Base-by-base conservation (phyloP, 352 stramenopile genomes). In the Globisporangium canariense region DNA sequence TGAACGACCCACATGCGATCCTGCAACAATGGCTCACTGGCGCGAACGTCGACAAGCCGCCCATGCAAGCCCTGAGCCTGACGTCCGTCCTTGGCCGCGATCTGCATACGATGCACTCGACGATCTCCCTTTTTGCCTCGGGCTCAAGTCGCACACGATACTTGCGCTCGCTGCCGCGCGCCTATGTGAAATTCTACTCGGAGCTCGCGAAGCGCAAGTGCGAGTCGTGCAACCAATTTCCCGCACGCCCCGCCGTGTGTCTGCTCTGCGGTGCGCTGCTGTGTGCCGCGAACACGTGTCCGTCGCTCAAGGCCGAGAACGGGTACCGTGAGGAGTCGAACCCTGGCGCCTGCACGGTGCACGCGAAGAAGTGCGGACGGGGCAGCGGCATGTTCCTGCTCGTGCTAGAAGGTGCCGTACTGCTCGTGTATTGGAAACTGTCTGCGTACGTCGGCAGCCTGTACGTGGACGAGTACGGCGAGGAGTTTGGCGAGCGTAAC, bases 401-500 rank as follows among this genome's bases (percentile, higher is more conserved):
- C 2, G 85, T 93, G 52, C 70, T 96, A 16, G 87, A 96, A 70
- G 87, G 87, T 22, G 86, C 85, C 2, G 87, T 94, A 66, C 62
- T 96, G 64, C 76, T 96, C 18, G 84, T 96, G 62, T 93, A 92
- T 60, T 93, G 85, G 78, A 95, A 95, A 66, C 64, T 95, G 47
- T 86, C 87, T 1, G 84, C 87, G 11, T 95, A 93, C 49, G 85
- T 93, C 4, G 78, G 81, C 40, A 94, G 85, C 60, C 63, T 94
- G 56, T 96, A 94, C 54, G 83, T 96, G 60, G 87, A 96, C 68
- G 87, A 93, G 68, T 94, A 96, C 65, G 87, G 87, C 34, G 87
- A 96, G 68, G 87, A 93, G 62, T 94, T 94, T 77, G 86, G 87
- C 40, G 87, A 96, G 54, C 81, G 81, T 51, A 91, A 93, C 54